Conservation (phyloP, 129 eudicot species). For the Helianthus annuus region HanXRQr2.0-SUNRISE NC_035433.2:140742845-140743344, state of each 20-base stretch:
- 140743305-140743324: constrained; percentile 55
- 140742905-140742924: constrained; percentile 32
- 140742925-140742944: constrained; percentile 16
- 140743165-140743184: constrained; percentile 38
- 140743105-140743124: constrained; percentile 53
- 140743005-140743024: constrained; percentile 9
- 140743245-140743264: constrained; percentile 69
- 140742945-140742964: constrained; percentile 10
- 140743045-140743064: constrained; percentile 31
- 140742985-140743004: constrained; percentile 35
- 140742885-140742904: constrained; percentile 54
- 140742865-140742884: constrained; percentile 35
- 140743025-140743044: constrained; percentile 38
- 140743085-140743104: constrained; percentile 33
- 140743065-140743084: constrained; percentile 18
- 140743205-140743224: constrained; percentile 66
- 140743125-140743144: constrained; percentile 51
- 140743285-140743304: constrained; percentile 45
- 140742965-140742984: constrained; percentile 63
- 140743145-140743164: constrained; percentile 43
- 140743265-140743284: constrained; percentile 46
- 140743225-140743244: constrained; percentile 59
- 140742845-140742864: constrained; percentile 42
- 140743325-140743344: constrained; percentile 56
- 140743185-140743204: constrained; percentile 52